phyloP scores from a whole-genome alignment of 1,284 basidiomycete genomes.

The Hemileia vastatrix region DNA sequence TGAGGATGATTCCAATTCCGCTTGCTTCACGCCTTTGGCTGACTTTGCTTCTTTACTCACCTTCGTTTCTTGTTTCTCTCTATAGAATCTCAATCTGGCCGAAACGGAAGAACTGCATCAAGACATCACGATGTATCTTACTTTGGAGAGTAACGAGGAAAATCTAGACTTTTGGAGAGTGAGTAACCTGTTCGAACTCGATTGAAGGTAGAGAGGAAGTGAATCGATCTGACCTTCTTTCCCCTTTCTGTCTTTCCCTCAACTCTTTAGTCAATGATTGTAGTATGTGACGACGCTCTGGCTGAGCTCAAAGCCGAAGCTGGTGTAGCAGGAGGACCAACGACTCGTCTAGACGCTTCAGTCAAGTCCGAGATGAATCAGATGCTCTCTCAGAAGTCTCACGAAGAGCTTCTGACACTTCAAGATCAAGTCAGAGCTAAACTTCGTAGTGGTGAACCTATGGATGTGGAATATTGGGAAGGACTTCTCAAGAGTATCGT shows the following conservation, averaged over 20 bases:
- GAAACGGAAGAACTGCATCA: constrained; percentile 38
- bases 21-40: neutral
- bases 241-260: neutral
- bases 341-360: constrained; percentile 30
- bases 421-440: constrained; percentile 38
- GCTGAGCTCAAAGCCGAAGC: constrained; percentile 23
- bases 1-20: neutral
- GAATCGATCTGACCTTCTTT: neutral
- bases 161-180: constrained; percentile 38
- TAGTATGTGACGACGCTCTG: constrained; percentile 40
- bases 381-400: constrained; percentile 35
- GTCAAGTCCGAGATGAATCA: constrained; percentile 35
- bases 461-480: constrained; percentile 45
- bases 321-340: neutral
- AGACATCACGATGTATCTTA: constrained; percentile 40
- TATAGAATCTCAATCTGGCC: constrained; percentile 23
- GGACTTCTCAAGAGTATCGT: constrained; percentile 36
- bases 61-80: constrained; percentile 22
- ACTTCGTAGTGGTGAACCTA: constrained; percentile 36
- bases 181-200: neutral
- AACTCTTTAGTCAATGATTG: constrained; percentile 29
- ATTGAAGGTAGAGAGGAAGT: neutral
- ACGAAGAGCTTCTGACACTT: constrained; percentile 31
- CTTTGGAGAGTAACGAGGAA: constrained; percentile 35
- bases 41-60: neutral